Base-by-base conservation (phyloP, 164 flowering plant species). In the Tinospora cordifolia region DNA sequence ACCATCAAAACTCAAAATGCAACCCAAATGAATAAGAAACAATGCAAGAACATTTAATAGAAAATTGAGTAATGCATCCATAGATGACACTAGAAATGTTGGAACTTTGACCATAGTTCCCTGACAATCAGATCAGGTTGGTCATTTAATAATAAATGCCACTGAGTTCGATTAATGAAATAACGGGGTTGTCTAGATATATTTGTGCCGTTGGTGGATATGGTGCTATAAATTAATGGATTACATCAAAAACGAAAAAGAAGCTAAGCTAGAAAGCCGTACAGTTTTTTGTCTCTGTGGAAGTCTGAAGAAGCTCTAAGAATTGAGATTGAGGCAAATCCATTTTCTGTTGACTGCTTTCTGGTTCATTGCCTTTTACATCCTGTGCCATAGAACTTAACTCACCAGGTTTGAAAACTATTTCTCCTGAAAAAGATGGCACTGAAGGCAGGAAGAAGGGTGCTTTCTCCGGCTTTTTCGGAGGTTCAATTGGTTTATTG, bases 371-470 rank as follows among this genome's bases (percentile, higher is more conserved):
- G 30, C 41, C 71, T 63, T 74, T 75, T 57, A 63, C 26, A 67
- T 72, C 78, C 49, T 65, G 76, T 54, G 81, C 86, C 14, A 75
- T 83, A 69, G 75, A 67, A 67, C 76, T 69, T 49, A 74, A 19
- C 66, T 77, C 85, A 67, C 77, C 79, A 26, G 93, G 81, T 72
- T 84, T 84, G 73, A 92, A 95, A 47, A 83, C 21, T 65, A 95
- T 82, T 47, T 92, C 93, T 72, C 99, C 96, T 58, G 94, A 86
- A 41, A 91, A 83, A 62, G 96, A 83, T 36, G 99, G 96, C 66
- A 90, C 75, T 26, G 96, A 83, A n/a, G 98, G 92, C 87, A 92
- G 82, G 80, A 95, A 91, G 75, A 92, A 95, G 49, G 98, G 99
- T 46, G 88, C 91, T 76, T 87, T 87, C 71, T 91, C 95, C 27